phyloP scores from a whole-genome alignment of 192 early-diverging fungal species.

The Umbelopsis sp. region DNA sequence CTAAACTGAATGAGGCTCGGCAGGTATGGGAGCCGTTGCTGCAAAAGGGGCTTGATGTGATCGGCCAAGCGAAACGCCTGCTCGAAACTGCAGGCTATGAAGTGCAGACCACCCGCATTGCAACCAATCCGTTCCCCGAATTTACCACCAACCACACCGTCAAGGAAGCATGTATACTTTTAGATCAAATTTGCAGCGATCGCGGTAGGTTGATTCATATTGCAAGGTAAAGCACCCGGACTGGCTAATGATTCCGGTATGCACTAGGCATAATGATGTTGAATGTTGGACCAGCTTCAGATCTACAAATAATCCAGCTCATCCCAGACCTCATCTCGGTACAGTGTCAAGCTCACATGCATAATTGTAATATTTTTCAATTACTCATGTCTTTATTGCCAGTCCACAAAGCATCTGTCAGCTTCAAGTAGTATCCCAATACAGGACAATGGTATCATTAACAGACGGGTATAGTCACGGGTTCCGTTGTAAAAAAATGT shows the following conservation, averaged over 20 bases:
- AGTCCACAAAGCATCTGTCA: slow-evolving; percentile 18
- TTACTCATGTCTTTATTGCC: not conserved
- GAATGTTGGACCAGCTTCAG: slow-evolving; percentile 13
- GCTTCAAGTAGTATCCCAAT: slow-evolving; percentile 8
- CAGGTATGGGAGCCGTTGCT: slow-evolving; percentile 14
- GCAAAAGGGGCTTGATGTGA: not conserved
- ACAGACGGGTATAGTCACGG: not conserved
- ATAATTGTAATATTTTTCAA: not conserved
- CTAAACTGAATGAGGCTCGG: not conserved
- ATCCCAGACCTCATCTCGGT: slow-evolving; percentile 8
- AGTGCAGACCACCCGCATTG: slow-evolving; percentile 21
- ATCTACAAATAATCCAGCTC: not conserved
- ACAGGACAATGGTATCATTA: slow-evolving; percentile 1
- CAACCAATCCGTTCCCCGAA: slow-evolving; percentile 27
- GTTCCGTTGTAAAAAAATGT: not conserved
- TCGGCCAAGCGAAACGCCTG: not conserved
- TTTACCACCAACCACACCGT: slow-evolving; percentile 4
- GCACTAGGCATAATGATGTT: slow-evolving; percentile 17
- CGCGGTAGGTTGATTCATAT: not conserved
- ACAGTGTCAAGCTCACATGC: not conserved
- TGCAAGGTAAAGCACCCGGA: not conserved
- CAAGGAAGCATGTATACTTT: not conserved
- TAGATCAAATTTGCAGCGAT: slow-evolving; percentile 21
- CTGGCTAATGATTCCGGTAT: not conserved
- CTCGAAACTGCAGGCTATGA: slow-evolving; percentile 16